Conservation (phyloP, 257 asterid species). For the Mitragyna speciosa region DNA sequence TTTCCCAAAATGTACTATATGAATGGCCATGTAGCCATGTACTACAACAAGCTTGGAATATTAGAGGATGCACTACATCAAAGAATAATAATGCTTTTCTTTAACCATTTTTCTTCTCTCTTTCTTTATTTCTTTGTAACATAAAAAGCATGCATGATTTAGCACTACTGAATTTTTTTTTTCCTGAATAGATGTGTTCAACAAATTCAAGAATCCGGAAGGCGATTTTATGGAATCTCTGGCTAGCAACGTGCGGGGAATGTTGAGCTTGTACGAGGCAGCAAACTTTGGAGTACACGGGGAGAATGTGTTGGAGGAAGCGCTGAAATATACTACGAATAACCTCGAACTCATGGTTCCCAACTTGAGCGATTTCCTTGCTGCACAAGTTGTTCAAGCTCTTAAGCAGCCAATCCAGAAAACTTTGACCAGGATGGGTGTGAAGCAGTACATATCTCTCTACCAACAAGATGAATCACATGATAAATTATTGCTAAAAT, state of each 20-base stretch:
- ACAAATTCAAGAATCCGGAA: conserved; percentile 21
- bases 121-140: too few species aligned
- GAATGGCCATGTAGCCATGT: too few species aligned
- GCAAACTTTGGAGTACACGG: conserved; percentile 20
- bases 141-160: too few species aligned
- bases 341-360: conserved; percentile 17
- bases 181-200: conserved; percentile 27
- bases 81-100: too few species aligned
- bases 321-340: conserved; percentile 26
- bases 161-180: too few species aligned
- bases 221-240: conserved; percentile 17
- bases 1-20: too few species aligned
- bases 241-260: conserved; percentile 9
- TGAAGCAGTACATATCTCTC: conserved; percentile 18
- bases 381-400: conserved; percentile 21
- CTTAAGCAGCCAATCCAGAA: conserved; percentile 30
- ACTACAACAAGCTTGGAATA: too few species aligned
- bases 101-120: too few species aligned
- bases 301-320: conserved; percentile 37
- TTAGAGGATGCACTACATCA: too few species aligned
- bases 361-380: not conserved
- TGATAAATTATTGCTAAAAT: conserved; percentile 6
- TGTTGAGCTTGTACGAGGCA: conserved; percentile 39
- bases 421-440: conserved; percentile 27
- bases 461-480: conserved; percentile 30